These are phyloP conservation scores for Phaeosphaeriaceae sp. DNA, from an alignment of 2,329 filamentous ascomycete genomes.

Conservation along the genomic window DNA sequence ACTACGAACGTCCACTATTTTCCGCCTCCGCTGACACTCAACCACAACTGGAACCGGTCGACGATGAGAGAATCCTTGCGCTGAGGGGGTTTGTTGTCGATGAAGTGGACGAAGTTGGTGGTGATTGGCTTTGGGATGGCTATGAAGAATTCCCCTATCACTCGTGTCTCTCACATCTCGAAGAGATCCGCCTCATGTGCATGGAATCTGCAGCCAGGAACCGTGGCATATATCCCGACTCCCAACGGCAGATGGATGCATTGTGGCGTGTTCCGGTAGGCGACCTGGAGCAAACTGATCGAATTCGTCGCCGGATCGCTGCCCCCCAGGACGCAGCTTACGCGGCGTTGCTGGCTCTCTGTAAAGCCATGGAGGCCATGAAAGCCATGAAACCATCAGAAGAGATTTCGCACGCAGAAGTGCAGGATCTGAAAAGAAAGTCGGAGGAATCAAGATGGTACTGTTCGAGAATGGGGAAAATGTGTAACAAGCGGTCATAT, in stretches of 20 bases:
- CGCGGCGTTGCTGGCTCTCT: too few species aligned
- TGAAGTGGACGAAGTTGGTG: not conserved
- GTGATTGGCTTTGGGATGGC: not conserved
- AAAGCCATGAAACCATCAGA: too few species aligned
- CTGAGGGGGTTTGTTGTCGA: not conserved
- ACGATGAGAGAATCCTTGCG: not conserved
- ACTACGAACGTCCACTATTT: too few species aligned
- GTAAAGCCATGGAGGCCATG: too few species aligned
- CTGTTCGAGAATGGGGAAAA: too few species aligned
- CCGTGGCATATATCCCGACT: not conserved
- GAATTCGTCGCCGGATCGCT: too few species aligned
- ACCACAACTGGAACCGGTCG: not conserved
- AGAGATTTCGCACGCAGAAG: too few species aligned
- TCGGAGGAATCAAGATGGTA: too few species aligned
- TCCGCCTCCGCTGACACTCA: not conserved
- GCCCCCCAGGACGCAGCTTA: too few species aligned
- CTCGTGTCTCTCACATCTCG: not conserved
- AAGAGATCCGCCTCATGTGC: not conserved
- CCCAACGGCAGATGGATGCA: not conserved
- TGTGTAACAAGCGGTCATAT: too few species aligned
- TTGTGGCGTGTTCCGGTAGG: not conserved
- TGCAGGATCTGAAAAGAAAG: too few species aligned
- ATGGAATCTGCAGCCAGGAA: not conserved
- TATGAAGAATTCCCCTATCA: not conserved
- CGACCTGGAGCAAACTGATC: not conserved